phyloP scores from a whole-genome alignment of 2,329 filamentous ascomycete species.

The Fusarium circinatum region DNA sequence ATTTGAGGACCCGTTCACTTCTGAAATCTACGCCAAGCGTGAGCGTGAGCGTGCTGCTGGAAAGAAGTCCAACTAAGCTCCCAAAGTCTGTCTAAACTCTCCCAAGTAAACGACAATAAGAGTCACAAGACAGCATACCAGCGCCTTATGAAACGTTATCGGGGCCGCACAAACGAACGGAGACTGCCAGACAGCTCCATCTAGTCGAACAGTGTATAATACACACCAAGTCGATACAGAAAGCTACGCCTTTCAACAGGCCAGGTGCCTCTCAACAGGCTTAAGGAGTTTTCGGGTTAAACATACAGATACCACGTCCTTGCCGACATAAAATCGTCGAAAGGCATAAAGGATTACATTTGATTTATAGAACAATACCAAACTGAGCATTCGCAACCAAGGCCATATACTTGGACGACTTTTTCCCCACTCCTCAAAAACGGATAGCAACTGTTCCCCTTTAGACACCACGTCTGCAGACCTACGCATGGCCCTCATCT shows the following conservation, averaged over 20 bases:
- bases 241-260: constrained; percentile 45
- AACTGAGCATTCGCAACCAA: constrained; percentile 20
- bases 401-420: neutral
- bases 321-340: constrained; percentile 33
- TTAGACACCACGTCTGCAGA: neutral
- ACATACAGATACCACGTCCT: constrained; percentile 22
- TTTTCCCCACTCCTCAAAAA: neutral
- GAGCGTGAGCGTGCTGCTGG: constrained; percentile 66
- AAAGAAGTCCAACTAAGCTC: constrained; percentile 63
- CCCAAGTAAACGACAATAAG: constrained; percentile 11
- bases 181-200: constrained; percentile 5
- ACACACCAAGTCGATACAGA: constrained; percentile 33
- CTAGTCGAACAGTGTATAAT: constrained; percentile 20
- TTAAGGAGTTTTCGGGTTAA: constrained; percentile 37
- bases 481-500: neutral
- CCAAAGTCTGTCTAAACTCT: neutral
- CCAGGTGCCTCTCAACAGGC: constrained; percentile 44
- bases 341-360: constrained; percentile 19
- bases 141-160: neutral
- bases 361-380: constrained; percentile 33
- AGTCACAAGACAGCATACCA: neutral
- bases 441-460: neutral
- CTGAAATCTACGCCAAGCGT: constrained; percentile 89
- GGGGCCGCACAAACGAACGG: neutral
- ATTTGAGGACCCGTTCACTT: constrained; percentile 95